Conservation (phyloP, 805 yeast species). For the Starmerella vitae region DNA sequence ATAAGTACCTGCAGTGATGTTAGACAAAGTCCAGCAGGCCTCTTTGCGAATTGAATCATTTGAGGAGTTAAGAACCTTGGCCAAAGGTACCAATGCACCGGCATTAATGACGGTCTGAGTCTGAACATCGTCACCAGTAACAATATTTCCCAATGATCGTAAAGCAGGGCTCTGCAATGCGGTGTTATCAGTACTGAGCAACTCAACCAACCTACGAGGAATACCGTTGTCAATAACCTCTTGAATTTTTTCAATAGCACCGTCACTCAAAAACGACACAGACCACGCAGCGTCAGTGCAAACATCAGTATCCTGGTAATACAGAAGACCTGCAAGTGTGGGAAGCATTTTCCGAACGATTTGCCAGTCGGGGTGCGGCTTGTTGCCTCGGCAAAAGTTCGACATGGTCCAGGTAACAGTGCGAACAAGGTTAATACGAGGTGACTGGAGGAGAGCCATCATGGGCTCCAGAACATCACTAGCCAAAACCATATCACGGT, state of each 20-base stretch:
- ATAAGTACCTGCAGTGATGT: constrained; percentile 93
- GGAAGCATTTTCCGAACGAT: constrained; percentile 79
- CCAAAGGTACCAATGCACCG: constrained; percentile 78
- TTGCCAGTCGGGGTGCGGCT: constrained; percentile 92
- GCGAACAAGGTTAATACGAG: constrained; percentile 70
- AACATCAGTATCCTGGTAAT: constrained; percentile 83
- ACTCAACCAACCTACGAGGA: constrained; percentile 85
- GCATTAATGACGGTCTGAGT: constrained; percentile 90
- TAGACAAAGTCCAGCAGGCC: constrained; percentile 98
- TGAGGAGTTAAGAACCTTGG: constrained; percentile 63
- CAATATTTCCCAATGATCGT: constrained; percentile 95
- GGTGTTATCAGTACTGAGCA: constrained; percentile 70
- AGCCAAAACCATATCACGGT: constrained; percentile 76
- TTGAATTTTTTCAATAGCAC: constrained; percentile 83
- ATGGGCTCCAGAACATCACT: constrained; percentile 86
- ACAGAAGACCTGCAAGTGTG: constrained; percentile 78
- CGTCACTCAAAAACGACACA: constrained; percentile 85
- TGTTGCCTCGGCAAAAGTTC: constrained; percentile 90
- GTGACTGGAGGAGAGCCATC: constrained; percentile 62
- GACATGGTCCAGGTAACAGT: constrained; percentile 98
- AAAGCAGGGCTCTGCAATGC: constrained; percentile 92
- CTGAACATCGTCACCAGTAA: constrained; percentile 91
- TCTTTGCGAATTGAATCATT: constrained; percentile 92
- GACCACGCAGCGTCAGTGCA: constrained; percentile 99
- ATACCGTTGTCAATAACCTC: constrained; percentile 94